Evolutionary conservation across 352 stramenopile species (phyloP).

Genomic region (Phytopythium vexans): DNA sequence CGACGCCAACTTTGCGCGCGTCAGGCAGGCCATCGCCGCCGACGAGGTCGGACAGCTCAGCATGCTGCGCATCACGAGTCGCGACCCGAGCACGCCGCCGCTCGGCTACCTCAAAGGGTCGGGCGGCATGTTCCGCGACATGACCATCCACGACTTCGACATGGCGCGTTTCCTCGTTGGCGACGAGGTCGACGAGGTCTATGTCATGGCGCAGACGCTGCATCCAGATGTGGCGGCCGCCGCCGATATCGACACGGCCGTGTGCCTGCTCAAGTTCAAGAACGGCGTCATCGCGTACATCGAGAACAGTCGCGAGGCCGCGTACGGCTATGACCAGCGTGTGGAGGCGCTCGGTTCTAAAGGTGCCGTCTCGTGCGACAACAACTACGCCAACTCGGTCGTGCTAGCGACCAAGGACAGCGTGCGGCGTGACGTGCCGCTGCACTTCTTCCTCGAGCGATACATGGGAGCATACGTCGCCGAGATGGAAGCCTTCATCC

Average conservation of each 20-base stretch:
- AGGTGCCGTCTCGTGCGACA: slow-evolving; percentile 89
- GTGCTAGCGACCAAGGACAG: slow-evolving; percentile 43
- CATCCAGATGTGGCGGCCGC: slow-evolving; percentile 64
- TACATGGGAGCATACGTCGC: slow-evolving; percentile 89
- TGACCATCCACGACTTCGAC: slow-evolving; percentile 93
- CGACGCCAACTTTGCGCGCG: slow-evolving; percentile 88
- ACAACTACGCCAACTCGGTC: slow-evolving; percentile 91
- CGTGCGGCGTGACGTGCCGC: slow-evolving; percentile 82
- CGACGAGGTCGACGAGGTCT: slow-evolving; percentile 62
- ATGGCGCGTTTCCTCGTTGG: slow-evolving; percentile 89
- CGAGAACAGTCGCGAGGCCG: slow-evolving; percentile 92
- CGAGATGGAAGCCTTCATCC: slow-evolving; percentile 72
- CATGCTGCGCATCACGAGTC: slow-evolving; percentile 49
- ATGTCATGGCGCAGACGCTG: slow-evolving; percentile 52
- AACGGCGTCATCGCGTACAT: slow-evolving; percentile 91
- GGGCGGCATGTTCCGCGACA: slow-evolving; percentile 90
- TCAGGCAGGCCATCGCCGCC: slow-evolving; percentile 62
- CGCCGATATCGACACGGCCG: slow-evolving; percentile 90
- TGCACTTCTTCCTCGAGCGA: slow-evolving; percentile 93
- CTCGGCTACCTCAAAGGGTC: slow-evolving; percentile 37
- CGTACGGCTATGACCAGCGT: slow-evolving; percentile 95
- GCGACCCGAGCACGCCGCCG: slow-evolving; percentile 20
- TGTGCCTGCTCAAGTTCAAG: slow-evolving; percentile 90
- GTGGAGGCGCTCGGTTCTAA: slow-evolving; percentile 91
- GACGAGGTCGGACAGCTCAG: slow-evolving; percentile 85